phyloP scores from a whole-genome alignment of 2,329 filamentous ascomycete genomes.

The Drechslera avenae region DNA sequence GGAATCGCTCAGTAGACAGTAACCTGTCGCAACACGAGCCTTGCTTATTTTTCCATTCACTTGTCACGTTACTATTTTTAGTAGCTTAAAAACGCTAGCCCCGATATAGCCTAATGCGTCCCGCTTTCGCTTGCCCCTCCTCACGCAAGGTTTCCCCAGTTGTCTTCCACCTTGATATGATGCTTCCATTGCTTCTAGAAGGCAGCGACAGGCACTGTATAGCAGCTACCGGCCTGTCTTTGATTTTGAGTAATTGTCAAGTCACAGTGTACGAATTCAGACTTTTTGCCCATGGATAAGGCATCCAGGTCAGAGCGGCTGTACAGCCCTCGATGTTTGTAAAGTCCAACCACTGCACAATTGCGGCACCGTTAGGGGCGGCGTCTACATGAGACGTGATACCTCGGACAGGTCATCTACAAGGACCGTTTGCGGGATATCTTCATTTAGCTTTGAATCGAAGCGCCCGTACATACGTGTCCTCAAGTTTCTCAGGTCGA shows the following conservation, averaged over 20 bases:
- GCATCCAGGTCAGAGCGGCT: conserved; percentile 3
- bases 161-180: conserved; percentile 12
- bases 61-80: conserved; percentile 21
- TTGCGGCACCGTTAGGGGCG: conserved; percentile 3
- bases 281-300: background rate
- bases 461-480: no score
- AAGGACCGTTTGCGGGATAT: no score
- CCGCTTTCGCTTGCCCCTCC: conserved; percentile 5
- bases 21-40: no score
- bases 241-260: no score
- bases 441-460: no score
- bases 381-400: background rate
- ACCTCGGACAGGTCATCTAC: no score
- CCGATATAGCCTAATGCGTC: background rate
- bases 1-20: background rate
- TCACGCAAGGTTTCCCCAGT: conserved; percentile 5
- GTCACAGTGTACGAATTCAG: background rate
- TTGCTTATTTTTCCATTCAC: conserved; percentile 4
- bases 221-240: no score
- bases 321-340: conserved; percentile 3
- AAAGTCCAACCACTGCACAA: background rate
- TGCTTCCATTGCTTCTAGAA: background rate
- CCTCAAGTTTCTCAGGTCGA: no score
- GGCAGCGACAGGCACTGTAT: no score
- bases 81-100: conserved; percentile 15